Conservation (phyloP, 2,329 filamentous ascomycete genomes). For the Simplicillium aogashimaense region DNA sequence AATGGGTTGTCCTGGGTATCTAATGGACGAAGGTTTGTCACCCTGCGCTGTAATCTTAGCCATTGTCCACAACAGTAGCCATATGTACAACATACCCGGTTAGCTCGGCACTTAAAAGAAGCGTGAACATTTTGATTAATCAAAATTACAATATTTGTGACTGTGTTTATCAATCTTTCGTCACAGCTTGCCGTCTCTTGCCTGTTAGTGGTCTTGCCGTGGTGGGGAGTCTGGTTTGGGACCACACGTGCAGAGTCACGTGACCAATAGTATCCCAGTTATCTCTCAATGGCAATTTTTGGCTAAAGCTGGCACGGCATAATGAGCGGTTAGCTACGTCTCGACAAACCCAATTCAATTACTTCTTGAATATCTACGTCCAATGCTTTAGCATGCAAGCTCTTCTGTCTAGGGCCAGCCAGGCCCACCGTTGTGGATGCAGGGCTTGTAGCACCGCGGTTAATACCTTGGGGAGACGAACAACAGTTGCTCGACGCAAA, state of each 20-base stretch:
- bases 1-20: conserved; percentile 78
- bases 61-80: neutral
- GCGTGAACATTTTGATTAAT: conserved; percentile 46
- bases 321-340: conserved; percentile 8
- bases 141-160: neutral
- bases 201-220: neutral
- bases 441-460: conserved; percentile 45
- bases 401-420: conserved; percentile 57
- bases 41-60: conserved; percentile 38
- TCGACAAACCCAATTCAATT: conserved; percentile 8
- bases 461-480: conserved; percentile 36
- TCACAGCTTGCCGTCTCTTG: neutral
- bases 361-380: neutral
- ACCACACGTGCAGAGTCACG: neutral
- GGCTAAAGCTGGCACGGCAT: conserved; percentile 2
- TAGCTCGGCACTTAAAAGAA: conserved; percentile 59
- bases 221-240: neutral
- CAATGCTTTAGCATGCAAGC: conserved; percentile 46
- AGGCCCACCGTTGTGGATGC: conserved; percentile 55
- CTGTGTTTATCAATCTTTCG: neutral
- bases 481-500: conserved; percentile 40
- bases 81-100: conserved; percentile 42
- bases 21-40: conserved; percentile 78
- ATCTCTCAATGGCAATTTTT: neutral
- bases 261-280: neutral